Conservation (phyloP, 2,329 filamentous ascomycete genomes). For the Neopestalotiopsis sp. region DNA sequence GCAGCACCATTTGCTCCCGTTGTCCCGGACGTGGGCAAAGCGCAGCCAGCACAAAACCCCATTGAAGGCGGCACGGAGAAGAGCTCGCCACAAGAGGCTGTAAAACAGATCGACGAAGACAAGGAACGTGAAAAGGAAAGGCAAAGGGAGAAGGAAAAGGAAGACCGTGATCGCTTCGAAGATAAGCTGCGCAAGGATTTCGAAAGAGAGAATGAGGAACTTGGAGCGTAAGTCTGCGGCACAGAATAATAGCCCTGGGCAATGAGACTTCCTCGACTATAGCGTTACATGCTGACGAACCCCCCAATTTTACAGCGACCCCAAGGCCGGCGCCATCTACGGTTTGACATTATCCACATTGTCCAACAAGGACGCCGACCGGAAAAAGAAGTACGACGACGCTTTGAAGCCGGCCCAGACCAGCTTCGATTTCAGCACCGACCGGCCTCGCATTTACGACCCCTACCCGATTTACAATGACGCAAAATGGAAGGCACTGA, state of each 20-base stretch:
- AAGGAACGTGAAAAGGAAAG: slow-evolving; percentile 16
- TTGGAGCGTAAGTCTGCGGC: slow-evolving; percentile 38
- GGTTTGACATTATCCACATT: slow-evolving; percentile 59
- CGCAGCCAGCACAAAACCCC: neutral
- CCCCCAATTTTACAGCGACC: slow-evolving; percentile 26
- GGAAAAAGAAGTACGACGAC: slow-evolving; percentile 33
- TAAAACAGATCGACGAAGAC: neutral
- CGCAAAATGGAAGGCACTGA: slow-evolving; percentile 55
- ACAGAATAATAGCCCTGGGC: neutral
- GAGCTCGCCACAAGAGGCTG: neutral
- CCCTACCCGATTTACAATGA: slow-evolving; percentile 76
- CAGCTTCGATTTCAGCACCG: slow-evolving; percentile 44
- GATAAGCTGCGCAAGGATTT: slow-evolving; percentile 34
- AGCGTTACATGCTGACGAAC: neutral
- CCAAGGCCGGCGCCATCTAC: slow-evolving; percentile 58
- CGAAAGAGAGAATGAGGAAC: slow-evolving; percentile 46
- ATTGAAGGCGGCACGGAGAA: slow-evolving; percentile 9
- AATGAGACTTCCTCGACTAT: slow-evolving; percentile 26
- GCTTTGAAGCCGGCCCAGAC: slow-evolving; percentile 37
- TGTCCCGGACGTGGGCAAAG: neutral
- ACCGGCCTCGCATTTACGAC: slow-evolving; percentile 63
- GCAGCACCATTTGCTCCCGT: neutral
- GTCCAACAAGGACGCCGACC: slow-evolving; percentile 40
- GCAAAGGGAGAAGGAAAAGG: slow-evolving; percentile 31
- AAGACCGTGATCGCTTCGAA: slow-evolving; percentile 38